Base-by-base conservation (phyloP, 352 stramenopile species). In the Pythium apleroticum region DNA sequence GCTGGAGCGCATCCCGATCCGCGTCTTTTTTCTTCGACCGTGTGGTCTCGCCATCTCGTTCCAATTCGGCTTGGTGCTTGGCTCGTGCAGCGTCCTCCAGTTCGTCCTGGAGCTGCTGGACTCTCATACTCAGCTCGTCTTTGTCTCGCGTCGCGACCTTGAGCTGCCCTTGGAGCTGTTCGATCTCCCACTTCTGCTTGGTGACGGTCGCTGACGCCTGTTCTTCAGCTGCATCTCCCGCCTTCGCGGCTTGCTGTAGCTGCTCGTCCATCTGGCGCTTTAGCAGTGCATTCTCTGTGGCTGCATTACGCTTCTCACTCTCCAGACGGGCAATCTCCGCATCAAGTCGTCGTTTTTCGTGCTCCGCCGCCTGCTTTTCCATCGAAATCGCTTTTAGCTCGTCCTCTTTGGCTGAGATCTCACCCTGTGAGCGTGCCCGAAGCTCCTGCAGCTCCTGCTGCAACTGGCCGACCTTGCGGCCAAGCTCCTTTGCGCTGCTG, bases 111-210 rank as follows among this genome's bases (percentile, higher is more conserved):
- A 81, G 31, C 9, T 69, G 25, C 22, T 61, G 57, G 24, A 77
- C 50, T 15, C 76, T 71, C n/a, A 54, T 25, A 9, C 57, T 54
- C 8, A 86, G 50, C 12, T 78, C 64, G 1, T 69, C 55, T 61
- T 84, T 88, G 24, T 87, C 78, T 31, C 60, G 60, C 39, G 75
- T 71, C 20, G 69, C 49, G 12, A 72, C 59, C 37, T 75, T 76
- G 12, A 78, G 60, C 27, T 58, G 74, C 12, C 63, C 69, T 27
- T 76, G 70, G 2, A 87, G 66, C 43, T 85, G 74, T 49, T 87
- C 78, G 7, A 78, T 71, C 57, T 90, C 81, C 63, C 76, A 71
- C 30, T 78, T 81, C 28, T 76, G 75, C 43, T 78, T 75, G 5
- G 61, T 68, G 3, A 74, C 27, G 6, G 65, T 63, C 31, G 64